A percentile compares a stretch with the other conserved stretches of the same genome.
Evolutionary conservation across 768 basidiomycete genomes (phyloP).

Genomic region (Podaxis sp.): DNA sequence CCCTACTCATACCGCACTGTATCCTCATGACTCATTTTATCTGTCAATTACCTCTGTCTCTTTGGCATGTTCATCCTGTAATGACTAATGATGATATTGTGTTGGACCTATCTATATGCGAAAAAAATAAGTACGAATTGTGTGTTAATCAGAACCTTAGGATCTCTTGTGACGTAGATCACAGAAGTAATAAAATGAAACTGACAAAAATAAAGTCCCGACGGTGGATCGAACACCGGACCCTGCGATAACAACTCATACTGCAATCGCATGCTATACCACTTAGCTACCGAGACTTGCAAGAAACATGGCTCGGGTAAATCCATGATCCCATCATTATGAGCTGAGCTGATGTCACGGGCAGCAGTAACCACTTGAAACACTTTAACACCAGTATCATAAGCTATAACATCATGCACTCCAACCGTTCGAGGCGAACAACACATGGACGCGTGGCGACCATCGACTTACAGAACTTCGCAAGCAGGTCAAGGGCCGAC

Average conservation of each 20-base stretch:
- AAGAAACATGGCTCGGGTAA: not conserved
- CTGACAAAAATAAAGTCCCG: constrained; percentile 9
- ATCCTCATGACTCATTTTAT: not conserved
- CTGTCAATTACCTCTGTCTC: not conserved
- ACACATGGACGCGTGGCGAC: not conserved
- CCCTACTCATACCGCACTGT: constrained; percentile 6
- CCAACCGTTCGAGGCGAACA: not conserved
- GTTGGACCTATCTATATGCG: not conserved
- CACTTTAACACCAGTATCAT: not conserved
- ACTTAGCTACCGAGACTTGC: constrained; percentile 20
- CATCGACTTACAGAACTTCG: not conserved
- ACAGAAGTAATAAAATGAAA: not conserved
- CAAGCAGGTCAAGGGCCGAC: constrained; percentile 16
- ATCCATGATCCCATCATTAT: not conserved
- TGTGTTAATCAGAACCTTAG: no score
- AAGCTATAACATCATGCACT: not conserved
- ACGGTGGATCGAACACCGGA: constrained; percentile 19
- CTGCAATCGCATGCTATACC: constrained; percentile 24
- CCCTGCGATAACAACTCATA: constrained; percentile 13
- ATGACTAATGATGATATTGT: constrained; percentile 8
- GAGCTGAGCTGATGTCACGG: no score
- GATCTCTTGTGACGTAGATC: no score
- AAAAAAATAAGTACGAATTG: not conserved
- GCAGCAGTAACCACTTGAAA: no score
- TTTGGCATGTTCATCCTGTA: not conserved